Base-by-base conservation (phyloP, 1,284 basidiomycete species). In the Sporisorium graminicola region DNA sequence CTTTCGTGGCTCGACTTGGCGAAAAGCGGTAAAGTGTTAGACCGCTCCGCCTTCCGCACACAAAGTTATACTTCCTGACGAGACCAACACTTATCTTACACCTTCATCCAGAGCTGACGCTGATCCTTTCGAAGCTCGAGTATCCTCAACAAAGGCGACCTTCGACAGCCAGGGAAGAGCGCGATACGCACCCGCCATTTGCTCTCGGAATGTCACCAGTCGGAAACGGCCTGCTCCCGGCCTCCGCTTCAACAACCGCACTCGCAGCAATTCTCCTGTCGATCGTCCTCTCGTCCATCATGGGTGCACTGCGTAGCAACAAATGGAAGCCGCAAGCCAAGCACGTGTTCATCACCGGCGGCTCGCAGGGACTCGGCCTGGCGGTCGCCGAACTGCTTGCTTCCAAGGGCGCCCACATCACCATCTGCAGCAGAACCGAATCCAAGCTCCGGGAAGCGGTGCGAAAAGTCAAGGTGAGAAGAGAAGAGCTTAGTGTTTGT, bases 321-420 rank as follows among this genome's bases (percentile, higher is more conserved):
- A 70, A 42, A 31, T 74, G 72, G 72, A 65, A 58, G 10, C 43
- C 72, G 13, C 51, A 59, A 24, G 72, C 63, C 1, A 69, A 82
- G 72, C 58, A 80, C 53, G 70, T 81, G n/a, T 60, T 83, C 91
- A 87, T 94, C 58, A 92, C 93, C 16, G 94, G 94, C 26, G 94
- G 93, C 1, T 92, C 91, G 10, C 88, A 91, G 24, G 94, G 94
- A 1, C 89, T 94, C 2, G 94, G 94, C 9, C 88, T 93, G 14
- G 88, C 90, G 0, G 87, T 94, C 0, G 92, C 93, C 0, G 87
- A 89, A 43, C 87, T 91, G 43, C 88, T 95, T 13, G 89, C 91
- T n/a, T 86, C 88, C 73, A 88, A 88, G 58, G 94, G 94, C 1
- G 92, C 93, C 1, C 88, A 93, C 82, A 91, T 95, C 4, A 92